phyloP scores from a whole-genome alignment of 2,329 filamentous ascomycete genomes.

The Tolypocladium amazonense region DNA sequence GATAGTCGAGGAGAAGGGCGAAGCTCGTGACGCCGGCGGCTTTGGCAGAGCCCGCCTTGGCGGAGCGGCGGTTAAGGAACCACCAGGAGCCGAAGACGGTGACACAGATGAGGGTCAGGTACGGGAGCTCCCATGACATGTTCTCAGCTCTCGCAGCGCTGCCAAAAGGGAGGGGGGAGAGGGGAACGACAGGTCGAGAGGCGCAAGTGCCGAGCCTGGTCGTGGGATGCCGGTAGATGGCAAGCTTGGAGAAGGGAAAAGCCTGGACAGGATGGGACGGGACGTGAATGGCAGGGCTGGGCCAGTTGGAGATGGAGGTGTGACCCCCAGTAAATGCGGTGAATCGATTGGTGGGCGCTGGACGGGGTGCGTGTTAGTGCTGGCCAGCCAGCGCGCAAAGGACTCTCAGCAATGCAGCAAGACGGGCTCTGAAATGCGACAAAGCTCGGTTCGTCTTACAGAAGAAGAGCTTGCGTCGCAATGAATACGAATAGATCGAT shows the following conservation, averaged over 20 bases:
- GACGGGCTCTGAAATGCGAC: not conserved
- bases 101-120: conserved; percentile 28
- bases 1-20: conserved; percentile 21
- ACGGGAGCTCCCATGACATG: conserved; percentile 32
- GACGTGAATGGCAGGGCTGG: conserved; percentile 7
- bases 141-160: conserved; percentile 20
- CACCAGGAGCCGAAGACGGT: conserved; percentile 26
- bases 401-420: not conserved
- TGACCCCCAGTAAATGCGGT: conserved; percentile 14
- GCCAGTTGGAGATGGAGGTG: conserved; percentile 1
- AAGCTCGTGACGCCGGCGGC: conserved; percentile 17
- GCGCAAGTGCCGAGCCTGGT: conserved; percentile 1
- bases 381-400: not conserved
- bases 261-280: not conserved
- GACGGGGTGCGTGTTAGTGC: not conserved
- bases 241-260: conserved; percentile 1
- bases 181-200: conserved; percentile 2
- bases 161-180: not conserved
- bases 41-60: conserved; percentile 16
- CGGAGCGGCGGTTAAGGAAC: conserved; percentile 21
- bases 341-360: conserved; percentile 12
- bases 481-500: not conserved
- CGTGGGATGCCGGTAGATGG: conserved; percentile 15
- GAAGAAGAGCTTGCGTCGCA: not conserved
- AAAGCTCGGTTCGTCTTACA: not conserved